Evolutionary conservation across 2,329 filamentous ascomycete species (phyloP).

Genomic region (Arthrobotrys conoides): DNA sequence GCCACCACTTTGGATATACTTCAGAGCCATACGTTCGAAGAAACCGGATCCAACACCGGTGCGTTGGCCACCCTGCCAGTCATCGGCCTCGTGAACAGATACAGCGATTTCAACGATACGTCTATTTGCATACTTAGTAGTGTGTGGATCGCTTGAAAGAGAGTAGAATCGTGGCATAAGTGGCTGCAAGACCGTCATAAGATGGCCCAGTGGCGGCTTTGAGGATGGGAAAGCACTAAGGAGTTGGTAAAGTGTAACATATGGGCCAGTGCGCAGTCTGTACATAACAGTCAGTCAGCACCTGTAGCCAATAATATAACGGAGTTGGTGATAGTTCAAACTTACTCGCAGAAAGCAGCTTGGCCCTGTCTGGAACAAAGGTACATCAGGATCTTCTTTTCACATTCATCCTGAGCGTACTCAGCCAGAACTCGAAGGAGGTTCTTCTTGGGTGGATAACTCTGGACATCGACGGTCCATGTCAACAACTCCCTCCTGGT

Average conservation of each 20-base stretch:
- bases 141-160: constrained; percentile 92
- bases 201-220: constrained; percentile 84
- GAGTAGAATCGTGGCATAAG: constrained; percentile 99
- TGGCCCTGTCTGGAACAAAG: constrained; percentile 92
- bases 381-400: constrained; percentile 89
- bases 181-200: constrained; percentile 84
- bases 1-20: constrained; percentile 27
- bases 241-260: constrained; percentile 87
- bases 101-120: constrained; percentile 96
- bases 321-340: constrained; percentile 11
- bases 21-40: constrained; percentile 83
- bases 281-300: constrained; percentile 24
- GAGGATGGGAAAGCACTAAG: constrained; percentile 92
- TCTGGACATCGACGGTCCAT: constrained; percentile 96
- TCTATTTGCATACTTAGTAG: constrained; percentile 78
- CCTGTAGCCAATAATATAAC: constrained; percentile 52
- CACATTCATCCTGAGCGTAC: constrained; percentile 81
- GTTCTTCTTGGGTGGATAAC: constrained; percentile 89
- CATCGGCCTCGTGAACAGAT: constrained; percentile 86
- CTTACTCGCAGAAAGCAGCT: constrained; percentile 86
- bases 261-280: constrained; percentile 82
- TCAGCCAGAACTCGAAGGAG: constrained; percentile 89
- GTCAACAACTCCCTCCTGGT: constrained; percentile 92
- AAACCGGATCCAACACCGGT: constrained; percentile 93
- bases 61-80: constrained; percentile 80